These are phyloP conservation scores for Xylariaceae sp. DNA, from an alignment of 2,329 filamentous ascomycete genomes.

Conservation along the genomic window DNA sequence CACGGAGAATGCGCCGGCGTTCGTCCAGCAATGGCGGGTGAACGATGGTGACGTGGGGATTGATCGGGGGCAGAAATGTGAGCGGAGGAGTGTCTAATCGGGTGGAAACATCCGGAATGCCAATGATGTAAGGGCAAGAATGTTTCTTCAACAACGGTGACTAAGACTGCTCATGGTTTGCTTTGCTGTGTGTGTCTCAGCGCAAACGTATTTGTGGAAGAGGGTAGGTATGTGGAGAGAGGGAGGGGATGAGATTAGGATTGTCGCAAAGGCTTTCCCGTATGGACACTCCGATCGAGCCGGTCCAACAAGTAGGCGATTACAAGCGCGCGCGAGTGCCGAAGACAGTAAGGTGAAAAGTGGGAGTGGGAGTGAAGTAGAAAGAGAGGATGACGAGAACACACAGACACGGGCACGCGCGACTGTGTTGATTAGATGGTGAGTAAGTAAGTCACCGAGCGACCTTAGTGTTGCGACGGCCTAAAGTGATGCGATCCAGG, in stretches of 20 bases:
- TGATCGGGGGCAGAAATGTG: constrained; percentile 25
- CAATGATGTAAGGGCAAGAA: constrained; percentile 28
- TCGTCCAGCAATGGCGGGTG: constrained; percentile 21
- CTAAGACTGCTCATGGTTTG: constrained; percentile 19
- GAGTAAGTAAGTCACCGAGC: not conserved
- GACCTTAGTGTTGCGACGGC: no score
- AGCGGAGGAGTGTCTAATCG: constrained; percentile 23
- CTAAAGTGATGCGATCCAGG: no score
- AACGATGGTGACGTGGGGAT: constrained; percentile 16
- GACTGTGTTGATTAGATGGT: no score
- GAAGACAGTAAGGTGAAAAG: not conserved
- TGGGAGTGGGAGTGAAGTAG: not conserved
- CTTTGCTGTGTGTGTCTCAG: constrained; percentile 13
- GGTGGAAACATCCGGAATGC: constrained; percentile 29
- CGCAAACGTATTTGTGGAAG: constrained; percentile 2
- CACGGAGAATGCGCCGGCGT: constrained; percentile 20
- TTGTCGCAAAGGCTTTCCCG: constrained; percentile 10
- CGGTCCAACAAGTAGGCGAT: constrained; percentile 1
- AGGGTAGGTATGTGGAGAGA: constrained; percentile 10
- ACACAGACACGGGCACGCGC: constrained; percentile 1
- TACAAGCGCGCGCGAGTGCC: not conserved
- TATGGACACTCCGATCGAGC: constrained; percentile 6
- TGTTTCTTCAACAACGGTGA: constrained; percentile 26
- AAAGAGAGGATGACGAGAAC: constrained; percentile 6
- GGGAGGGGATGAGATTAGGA: constrained; percentile 2